A percentile compares a stretch with the other conserved stretches of the same genome.
Conservation (phyloP, 306 rosid genomes). For the Quercus bicolor region DNA sequence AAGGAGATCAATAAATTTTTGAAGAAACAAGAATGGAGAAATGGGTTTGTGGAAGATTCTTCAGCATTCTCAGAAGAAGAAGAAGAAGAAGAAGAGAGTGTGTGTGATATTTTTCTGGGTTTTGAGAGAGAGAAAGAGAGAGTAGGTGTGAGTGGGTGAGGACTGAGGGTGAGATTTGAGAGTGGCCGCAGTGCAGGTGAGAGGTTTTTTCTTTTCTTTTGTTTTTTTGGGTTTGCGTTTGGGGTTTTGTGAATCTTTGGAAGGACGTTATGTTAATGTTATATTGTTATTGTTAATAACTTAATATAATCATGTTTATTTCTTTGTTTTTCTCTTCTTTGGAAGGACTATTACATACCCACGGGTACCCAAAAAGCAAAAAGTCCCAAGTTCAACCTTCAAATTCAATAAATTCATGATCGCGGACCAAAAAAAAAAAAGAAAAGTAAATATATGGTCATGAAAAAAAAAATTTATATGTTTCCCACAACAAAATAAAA, state of each 20-base stretch:
- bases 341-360: too few relatives aligned
- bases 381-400: too few relatives aligned
- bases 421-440: too few relatives aligned
- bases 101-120: not conserved
- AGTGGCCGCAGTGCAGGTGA: slow-evolving; percentile 6
- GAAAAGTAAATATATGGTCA: too few relatives aligned
- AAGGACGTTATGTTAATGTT: slow-evolving; percentile 33
- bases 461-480: too few relatives aligned
- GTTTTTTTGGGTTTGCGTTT: slow-evolving; percentile 7
- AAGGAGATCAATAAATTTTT: slow-evolving; percentile 32
- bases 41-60: slow-evolving; percentile 40
- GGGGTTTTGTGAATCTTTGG: slow-evolving; percentile 56
- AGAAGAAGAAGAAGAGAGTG: slow-evolving; percentile 25
- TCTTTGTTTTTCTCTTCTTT: too few relatives aligned
- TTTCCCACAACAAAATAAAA: too few relatives aligned
- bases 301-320: slow-evolving; percentile 18
- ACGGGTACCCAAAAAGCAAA: too few relatives aligned
- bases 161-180: slow-evolving; percentile 26
- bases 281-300: too few relatives aligned
- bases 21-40: slow-evolving; percentile 17
- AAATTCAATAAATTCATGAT: too few relatives aligned
- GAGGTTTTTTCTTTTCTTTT: not conserved
- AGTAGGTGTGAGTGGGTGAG: not conserved
- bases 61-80: slow-evolving; percentile 31
- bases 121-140: slow-evolving; percentile 11